Evolutionary conservation across 2,329 filamentous ascomycete genomes (phyloP), one percentile per base, ranked within the genome.

Genomic region (Phoma sp.): DNA sequence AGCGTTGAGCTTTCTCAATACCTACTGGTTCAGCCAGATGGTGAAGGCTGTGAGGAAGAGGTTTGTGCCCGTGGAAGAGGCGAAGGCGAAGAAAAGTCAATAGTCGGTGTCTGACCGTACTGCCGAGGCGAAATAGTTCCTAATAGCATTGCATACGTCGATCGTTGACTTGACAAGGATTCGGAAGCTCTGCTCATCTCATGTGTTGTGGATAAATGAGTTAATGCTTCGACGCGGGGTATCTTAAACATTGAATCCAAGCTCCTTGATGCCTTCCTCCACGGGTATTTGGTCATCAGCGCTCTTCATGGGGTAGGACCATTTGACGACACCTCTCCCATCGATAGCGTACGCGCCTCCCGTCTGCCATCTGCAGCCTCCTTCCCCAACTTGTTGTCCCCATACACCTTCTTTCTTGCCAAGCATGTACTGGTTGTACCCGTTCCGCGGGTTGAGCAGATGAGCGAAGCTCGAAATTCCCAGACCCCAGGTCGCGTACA

Each of bases 21-120:
- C 90, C 59, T 90, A 87, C 75, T 95, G 90, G 90, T 93, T 93
- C 72, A 81, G 84, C 65, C 91, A 90, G 82, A 95, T 95, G 90
- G 84, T 95, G 55, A 82, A 85, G 52, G 89, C 90, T n/a, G 86
- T 95, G 5, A 80, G 85, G 58, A 92, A 90, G 79, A 82, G 90
- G 18, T 95, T 95, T 67, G 80, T 84, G 49, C 77, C 79, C 4
- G 48, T 50, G 2, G 48, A 50, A 32, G 56, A 58, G 6, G 49
- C 45, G 32, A 47, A 62, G 9, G 38, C 25, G 9, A 71, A 71
- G 58, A 57, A 52, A 37, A 42, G 30, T n/a, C 42, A 44, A 33
- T 54, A 54, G 36, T 11, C 5, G 13, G 9, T 4, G 9, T 24
- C 33, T 13, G 24, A 25, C 3, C 14, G 5, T 13, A 36, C 18